Base-by-base conservation (phyloP, 2,329 filamentous ascomycete genomes). In the Periconia macrospinosa region DNA sequence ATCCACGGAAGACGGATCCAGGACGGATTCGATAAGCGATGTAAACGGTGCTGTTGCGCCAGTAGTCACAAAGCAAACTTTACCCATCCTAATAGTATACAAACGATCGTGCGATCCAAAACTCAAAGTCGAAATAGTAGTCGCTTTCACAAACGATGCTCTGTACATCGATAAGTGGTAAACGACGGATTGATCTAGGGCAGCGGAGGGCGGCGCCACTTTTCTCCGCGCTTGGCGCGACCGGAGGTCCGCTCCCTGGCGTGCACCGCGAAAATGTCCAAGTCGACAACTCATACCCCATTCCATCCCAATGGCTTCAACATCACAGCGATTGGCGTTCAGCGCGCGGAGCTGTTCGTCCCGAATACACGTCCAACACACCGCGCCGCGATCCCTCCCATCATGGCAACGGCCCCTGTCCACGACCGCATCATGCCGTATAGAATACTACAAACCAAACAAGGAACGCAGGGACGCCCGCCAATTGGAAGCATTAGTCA, bases 41-140 rank as follows among this genome's bases (percentile, higher is more conserved):
- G 82, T 80, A 75, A 99, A 99, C 18, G 88, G 84, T 15, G 92
- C 92, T 0, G 93, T 99, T 6, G 94, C 93, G 52, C 94, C 94
- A 30, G 96, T 89, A 0, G 94, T 97, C 51, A 97, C 88, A 61
- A 99, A 90, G 70, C 90, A 94, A 49, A 78, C 78, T 58, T 78
- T 80, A 6, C 33, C 33, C 42, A 62, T 35, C 6, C 40, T 41
- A 11, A 42, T 47, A 27, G 33, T 37, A 37, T 37, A 10, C 15
- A 37, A 37, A n/a, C 33, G 11, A 33, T 8, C 13, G 14, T 43
- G 30, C 20, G 42, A 63, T 19, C 49, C 49, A 41, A 59, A 10
- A 11, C 57, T 59, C 62, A 60, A 63, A n/a, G 11, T 37, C 15
- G 33, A 37, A 37, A 37, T 10, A 37, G 33, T 27, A 5, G 23